Evolutionary conservation across 805 yeast species (phyloP).

Genomic region (Candida odintsovae): DNA sequence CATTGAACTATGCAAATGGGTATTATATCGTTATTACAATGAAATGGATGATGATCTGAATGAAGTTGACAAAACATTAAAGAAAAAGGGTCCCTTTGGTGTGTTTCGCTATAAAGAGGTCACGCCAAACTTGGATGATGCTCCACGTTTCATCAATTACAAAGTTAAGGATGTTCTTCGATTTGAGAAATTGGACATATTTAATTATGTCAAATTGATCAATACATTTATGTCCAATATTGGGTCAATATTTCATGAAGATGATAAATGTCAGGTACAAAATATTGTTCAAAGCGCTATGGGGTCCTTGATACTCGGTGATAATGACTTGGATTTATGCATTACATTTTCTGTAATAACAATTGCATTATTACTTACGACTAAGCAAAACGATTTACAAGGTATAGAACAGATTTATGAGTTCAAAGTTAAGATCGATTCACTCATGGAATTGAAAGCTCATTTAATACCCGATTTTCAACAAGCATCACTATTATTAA

Average conservation of each 20-base stretch:
- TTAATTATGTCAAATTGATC: slow-evolving; percentile 3
- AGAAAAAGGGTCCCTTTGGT: slow-evolving; percentile 14
- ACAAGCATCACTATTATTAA: neutral
- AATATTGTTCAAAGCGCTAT: neutral
- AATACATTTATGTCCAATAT: neutral
- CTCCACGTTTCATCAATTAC: neutral
- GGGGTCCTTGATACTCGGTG: slow-evolving; percentile 5
- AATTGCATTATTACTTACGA: neutral
- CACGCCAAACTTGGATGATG: neutral
- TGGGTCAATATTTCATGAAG: neutral
- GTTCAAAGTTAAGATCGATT: neutral
- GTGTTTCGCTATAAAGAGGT: slow-evolving; percentile 4
- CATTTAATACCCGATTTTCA: neutral
- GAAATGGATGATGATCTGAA: slow-evolving; percentile 70
- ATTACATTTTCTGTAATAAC: slow-evolving; percentile 5
- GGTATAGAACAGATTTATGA: neutral
- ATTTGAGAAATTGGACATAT: slow-evolving; percentile 1
- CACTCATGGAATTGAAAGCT: neutral
- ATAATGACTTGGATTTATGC: slow-evolving; percentile 6
- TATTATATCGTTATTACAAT: slow-evolving; percentile 43
- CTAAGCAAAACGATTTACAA: neutral
- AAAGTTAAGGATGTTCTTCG: neutral
- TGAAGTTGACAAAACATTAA: slow-evolving; percentile 25
- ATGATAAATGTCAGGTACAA: neutral
- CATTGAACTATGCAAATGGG: slow-evolving; percentile 43